phyloP scores from a whole-genome alignment of 2,329 filamentous ascomycete species.

The Capronia americana region DNA sequence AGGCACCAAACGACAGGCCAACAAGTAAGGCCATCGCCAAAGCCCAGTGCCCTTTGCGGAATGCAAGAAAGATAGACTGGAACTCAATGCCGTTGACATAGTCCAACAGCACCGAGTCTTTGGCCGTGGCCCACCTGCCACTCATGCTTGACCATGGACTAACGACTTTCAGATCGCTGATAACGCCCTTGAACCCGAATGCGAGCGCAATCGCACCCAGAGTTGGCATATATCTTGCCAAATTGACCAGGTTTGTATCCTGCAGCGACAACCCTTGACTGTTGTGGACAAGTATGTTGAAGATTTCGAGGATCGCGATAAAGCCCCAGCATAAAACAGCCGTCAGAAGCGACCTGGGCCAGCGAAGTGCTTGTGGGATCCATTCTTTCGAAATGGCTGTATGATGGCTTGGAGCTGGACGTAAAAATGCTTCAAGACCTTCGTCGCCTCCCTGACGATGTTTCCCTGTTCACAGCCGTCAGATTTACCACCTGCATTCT shows the following conservation, averaged over 20 bases:
- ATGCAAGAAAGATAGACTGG: not conserved
- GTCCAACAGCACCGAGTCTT: not conserved
- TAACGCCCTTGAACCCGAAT: not conserved
- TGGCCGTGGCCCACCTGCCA: not conserved
- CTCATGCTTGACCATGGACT: conserved; percentile 1
- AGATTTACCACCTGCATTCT: not conserved
- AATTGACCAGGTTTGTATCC: not conserved
- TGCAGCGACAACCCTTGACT: not conserved
- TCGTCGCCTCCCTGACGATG: not conserved
- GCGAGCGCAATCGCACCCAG: not conserved
- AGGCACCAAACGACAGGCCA: not conserved
- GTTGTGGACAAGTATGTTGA: not conserved
- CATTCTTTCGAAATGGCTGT: not conserved
- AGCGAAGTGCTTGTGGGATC: not conserved
- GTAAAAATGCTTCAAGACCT: not conserved
- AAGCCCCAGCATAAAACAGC: not conserved
- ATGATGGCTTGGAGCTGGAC: not conserved
- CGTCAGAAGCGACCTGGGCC: not conserved
- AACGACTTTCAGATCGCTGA: not conserved
- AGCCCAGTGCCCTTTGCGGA: not conserved
- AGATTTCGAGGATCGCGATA: not conserved
- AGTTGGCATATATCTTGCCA: not conserved
- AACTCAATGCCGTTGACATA: not conserved
- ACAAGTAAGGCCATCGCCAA: not conserved
- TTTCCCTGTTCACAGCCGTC: not conserved